Percentiles rank a stretch among this genome's conserved stretches.
Conservation (phyloP, 2,329 filamentous ascomycete genomes). For the Setomelanomma holmii region DNA sequence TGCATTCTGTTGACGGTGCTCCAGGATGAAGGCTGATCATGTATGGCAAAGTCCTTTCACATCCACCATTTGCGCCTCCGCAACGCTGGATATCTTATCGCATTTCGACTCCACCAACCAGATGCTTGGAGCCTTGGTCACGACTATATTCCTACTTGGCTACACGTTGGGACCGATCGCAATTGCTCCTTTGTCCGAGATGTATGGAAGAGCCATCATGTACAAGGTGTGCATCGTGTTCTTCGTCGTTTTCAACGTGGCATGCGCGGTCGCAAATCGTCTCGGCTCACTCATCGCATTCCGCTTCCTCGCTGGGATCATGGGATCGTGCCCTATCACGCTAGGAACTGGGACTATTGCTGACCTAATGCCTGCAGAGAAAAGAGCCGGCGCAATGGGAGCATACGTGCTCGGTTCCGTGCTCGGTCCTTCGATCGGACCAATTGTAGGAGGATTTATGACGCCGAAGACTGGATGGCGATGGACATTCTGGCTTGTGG, state of each 20-base stretch:
- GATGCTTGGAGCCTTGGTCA: slow-evolving; percentile 7
- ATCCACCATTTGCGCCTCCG: slow-evolving; percentile 10
- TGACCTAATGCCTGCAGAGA: slow-evolving; percentile 23
- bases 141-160: slow-evolving; percentile 26
- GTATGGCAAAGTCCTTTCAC: slow-evolving; percentile 1
- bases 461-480: slow-evolving; percentile 18
- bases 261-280: slow-evolving; percentile 64
- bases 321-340: slow-evolving; percentile 22
- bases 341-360: slow-evolving; percentile 33
- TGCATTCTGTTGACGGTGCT: background rate
- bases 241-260: slow-evolving; percentile 67
- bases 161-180: slow-evolving; percentile 22
- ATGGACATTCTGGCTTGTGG: slow-evolving; percentile 17
- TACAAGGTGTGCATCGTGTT: slow-evolving; percentile 62
- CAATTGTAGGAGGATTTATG: slow-evolving; percentile 19
- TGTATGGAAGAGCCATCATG: slow-evolving; percentile 27
- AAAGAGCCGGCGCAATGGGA: slow-evolving; percentile 27
- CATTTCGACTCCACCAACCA: slow-evolving; percentile 12
- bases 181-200: slow-evolving; percentile 30
- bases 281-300: slow-evolving; percentile 63
- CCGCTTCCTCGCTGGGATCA: slow-evolving; percentile 53
- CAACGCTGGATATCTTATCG: slow-evolving; percentile 3
- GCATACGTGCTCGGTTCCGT: slow-evolving; percentile 16
- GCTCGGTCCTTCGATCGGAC: slow-evolving; percentile 24
- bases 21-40: too few relatives aligned